phyloP scores from a whole-genome alignment of 2,329 filamentous ascomycete species.

The Neobulgaria alba region DNA sequence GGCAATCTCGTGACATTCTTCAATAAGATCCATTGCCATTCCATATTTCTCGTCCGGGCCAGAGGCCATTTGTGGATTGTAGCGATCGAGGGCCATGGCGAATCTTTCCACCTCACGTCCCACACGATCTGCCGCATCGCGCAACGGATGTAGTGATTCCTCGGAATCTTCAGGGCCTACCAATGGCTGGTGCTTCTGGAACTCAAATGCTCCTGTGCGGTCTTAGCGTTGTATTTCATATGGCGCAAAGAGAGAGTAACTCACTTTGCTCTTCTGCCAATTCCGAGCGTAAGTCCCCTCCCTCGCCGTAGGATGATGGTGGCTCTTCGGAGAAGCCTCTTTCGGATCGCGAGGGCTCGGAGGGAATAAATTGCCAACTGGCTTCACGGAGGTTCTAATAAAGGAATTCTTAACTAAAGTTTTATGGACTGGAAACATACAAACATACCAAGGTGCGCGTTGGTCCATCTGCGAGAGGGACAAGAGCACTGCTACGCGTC shows the following conservation, averaged over 20 bases:
- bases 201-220: too few species aligned
- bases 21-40: slow-evolving; percentile 59
- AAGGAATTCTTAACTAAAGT: slow-evolving; percentile 4
- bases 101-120: slow-evolving; percentile 82
- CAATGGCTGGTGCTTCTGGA: slow-evolving; percentile 20
- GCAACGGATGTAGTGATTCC: slow-evolving; percentile 48
- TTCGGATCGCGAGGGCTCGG: slow-evolving; percentile 21
- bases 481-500: slow-evolving; percentile 19
- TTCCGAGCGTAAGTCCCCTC: slow-evolving; percentile 30
- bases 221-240: too few species aligned
- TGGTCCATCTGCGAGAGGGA: slow-evolving; percentile 13
- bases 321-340: slow-evolving; percentile 26
- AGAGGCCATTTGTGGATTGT: slow-evolving; percentile 45
- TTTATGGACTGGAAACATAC: neutral
- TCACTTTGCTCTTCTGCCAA: slow-evolving; percentile 22
- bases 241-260: too few species aligned
- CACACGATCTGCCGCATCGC: slow-evolving; percentile 57
- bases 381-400: slow-evolving; percentile 24
- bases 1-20: slow-evolving; percentile 53
- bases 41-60: slow-evolving; percentile 47
- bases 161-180: slow-evolving; percentile 34
- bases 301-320: slow-evolving; percentile 26
- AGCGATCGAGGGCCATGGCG: slow-evolving; percentile 72
- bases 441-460: neutral
- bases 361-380: slow-evolving; percentile 26